Percentiles rank a stretch among this genome's conserved stretches.
These are phyloP conservation scores for Sphaerostilbella broomeana DNA, from an alignment of 2,329 filamentous ascomycete genomes.

Conservation along the genomic window DNA sequence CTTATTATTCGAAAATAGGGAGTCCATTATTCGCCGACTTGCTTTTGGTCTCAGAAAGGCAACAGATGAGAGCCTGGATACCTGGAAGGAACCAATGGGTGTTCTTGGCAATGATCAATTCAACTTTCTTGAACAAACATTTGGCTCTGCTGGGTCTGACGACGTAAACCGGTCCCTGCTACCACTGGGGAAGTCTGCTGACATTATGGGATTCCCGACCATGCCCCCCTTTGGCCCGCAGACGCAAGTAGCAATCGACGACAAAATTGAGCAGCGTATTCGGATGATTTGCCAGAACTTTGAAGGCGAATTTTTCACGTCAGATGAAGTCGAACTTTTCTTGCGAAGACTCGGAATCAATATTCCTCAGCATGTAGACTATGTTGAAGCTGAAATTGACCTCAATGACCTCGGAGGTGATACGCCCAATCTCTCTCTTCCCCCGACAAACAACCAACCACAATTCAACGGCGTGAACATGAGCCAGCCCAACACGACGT, in stretches of 20 bases:
- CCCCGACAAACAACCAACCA: not conserved
- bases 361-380: slow-evolving; percentile 55
- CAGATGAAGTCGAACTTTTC: slow-evolving; percentile 70
- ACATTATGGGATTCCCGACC: slow-evolving; percentile 29
- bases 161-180: not conserved
- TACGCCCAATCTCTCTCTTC: not conserved
- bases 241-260: slow-evolving; percentile 35
- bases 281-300: slow-evolving; percentile 53
- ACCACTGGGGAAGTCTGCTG: slow-evolving; percentile 18
- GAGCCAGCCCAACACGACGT: not conserved
- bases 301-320: slow-evolving; percentile 70
- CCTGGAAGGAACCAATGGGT: slow-evolving; percentile 55
- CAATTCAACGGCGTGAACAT: slow-evolving; percentile 3
- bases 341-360: slow-evolving; percentile 56
- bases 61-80: slow-evolving; percentile 42
- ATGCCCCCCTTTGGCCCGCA: slow-evolving; percentile 40
- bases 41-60: slow-evolving; percentile 26
- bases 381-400: slow-evolving; percentile 52
- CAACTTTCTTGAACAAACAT: slow-evolving; percentile 41
- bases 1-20: slow-evolving; percentile 51
- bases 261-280: slow-evolving; percentile 40
- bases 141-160: slow-evolving; percentile 5
- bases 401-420: slow-evolving; percentile 29
- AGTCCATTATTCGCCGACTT: slow-evolving; percentile 40
- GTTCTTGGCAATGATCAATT: slow-evolving; percentile 63